A percentile compares a stretch with the other conserved stretches of the same genome.
phyloP scores from a whole-genome alignment of 306 rosid species.

The Clitoria ternatea region DNA sequence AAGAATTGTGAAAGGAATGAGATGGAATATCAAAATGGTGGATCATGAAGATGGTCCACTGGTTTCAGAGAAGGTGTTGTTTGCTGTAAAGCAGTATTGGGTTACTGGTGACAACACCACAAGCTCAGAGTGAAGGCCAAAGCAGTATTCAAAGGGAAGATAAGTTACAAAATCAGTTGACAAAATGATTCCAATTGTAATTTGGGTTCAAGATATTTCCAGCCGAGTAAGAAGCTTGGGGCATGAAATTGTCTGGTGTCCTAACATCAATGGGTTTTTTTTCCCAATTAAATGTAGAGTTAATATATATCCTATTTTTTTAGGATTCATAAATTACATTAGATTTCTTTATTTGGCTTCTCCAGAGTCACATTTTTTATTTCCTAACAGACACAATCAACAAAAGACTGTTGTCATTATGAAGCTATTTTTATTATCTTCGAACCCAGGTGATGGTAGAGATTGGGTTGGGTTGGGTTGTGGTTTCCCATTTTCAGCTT shows the following conservation, averaged over 20 bases:
- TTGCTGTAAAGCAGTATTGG: conserved; percentile 82
- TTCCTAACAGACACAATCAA: not conserved
- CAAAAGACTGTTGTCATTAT: not conserved
- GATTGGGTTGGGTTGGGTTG: conserved; percentile 5
- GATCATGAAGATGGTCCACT: conserved; percentile 89
- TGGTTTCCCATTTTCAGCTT: not conserved
- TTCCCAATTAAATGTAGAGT: conserved; percentile 15
- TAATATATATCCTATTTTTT: conserved; percentile 22
- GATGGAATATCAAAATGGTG: conserved; percentile 67
- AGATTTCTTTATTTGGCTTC: conserved; percentile 1
- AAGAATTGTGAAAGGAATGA: conserved; percentile 63
- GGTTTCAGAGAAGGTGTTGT: conserved; percentile 57
- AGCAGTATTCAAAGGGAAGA: not conserved
- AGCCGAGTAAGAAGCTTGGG: conserved; percentile 8
- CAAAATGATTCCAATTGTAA: not conserved
- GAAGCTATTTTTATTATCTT: not conserved
- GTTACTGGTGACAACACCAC: conserved; percentile 54
- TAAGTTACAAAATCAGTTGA: not conserved
- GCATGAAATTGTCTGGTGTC: conserved; percentile 7
- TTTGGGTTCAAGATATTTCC: conserved; percentile 3
- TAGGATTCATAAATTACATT: conserved; percentile 1
- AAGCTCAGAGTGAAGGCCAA: conserved; percentile 28
- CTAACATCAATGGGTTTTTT: not conserved
- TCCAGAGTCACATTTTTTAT: not conserved
- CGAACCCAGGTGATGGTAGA: not conserved